Percentiles rank a stretch among this genome's conserved stretches.
Evolutionary conservation across 2,329 filamentous ascomycete species (phyloP).

Genomic region (Clonostachys chloroleuca): DNA sequence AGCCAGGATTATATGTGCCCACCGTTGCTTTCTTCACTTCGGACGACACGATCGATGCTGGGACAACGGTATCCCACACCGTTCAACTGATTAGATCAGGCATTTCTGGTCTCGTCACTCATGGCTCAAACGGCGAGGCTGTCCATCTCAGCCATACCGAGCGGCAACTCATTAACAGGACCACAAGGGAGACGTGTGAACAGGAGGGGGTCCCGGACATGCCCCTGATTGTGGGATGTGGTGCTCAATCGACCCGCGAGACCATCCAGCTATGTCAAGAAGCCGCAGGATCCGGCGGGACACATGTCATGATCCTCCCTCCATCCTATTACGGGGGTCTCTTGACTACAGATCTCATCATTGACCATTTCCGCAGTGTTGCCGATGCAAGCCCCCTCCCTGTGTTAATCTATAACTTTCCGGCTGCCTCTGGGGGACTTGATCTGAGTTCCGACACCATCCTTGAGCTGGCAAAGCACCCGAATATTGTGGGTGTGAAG

Average conservation of each 20-base stretch:
- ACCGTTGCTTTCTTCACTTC: slow-evolving; percentile 58
- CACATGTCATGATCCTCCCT: slow-evolving; percentile 63
- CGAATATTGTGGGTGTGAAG: slow-evolving; percentile 61
- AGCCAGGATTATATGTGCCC: slow-evolving; percentile 52
- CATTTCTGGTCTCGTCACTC: slow-evolving; percentile 62
- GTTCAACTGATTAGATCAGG: slow-evolving; percentile 58
- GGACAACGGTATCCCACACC: slow-evolving; percentile 44
- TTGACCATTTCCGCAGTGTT: slow-evolving; percentile 58
- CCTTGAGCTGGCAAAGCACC: slow-evolving; percentile 41
- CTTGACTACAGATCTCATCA: slow-evolving; percentile 51
- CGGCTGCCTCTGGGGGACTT: slow-evolving; percentile 49
- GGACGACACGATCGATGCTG: slow-evolving; percentile 50
- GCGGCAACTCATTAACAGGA: slow-evolving; percentile 55
- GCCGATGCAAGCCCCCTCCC: slow-evolving; percentile 54
- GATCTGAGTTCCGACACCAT: slow-evolving; percentile 55
- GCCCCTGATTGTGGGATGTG: slow-evolving; percentile 66
- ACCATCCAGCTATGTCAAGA: slow-evolving; percentile 62
- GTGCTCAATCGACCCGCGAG: slow-evolving; percentile 63
- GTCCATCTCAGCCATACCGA: slow-evolving; percentile 66
- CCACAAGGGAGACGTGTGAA: slow-evolving; percentile 57
- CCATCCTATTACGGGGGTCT: slow-evolving; percentile 64
- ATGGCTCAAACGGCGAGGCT: slow-evolving; percentile 72
- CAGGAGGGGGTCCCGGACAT: slow-evolving; percentile 47
- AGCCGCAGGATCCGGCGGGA: slow-evolving; percentile 58
- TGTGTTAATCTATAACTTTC: slow-evolving; percentile 61